phyloP scores from a whole-genome alignment of 306 rosid species.

The Boehmeria nivea region DNA sequence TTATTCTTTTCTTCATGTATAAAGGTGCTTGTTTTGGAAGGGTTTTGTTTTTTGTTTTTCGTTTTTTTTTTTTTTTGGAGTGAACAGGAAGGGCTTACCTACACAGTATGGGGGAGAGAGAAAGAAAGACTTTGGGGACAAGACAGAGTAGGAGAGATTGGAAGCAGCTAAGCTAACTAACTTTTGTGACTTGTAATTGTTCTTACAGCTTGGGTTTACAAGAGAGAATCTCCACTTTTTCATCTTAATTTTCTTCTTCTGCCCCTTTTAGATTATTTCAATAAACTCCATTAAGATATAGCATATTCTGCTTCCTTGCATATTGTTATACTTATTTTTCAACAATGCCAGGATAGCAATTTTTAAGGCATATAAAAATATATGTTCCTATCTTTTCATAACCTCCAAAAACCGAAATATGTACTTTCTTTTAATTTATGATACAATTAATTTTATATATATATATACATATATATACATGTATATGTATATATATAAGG shows the following conservation, averaged over 20 bases:
- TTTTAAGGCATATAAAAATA: too few relatives aligned
- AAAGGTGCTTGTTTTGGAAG: constrained; percentile 67
- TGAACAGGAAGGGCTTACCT: constrained; percentile 60
- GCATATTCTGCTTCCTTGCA: too few relatives aligned
- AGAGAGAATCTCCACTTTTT: not conserved
- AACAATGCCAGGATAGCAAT: too few relatives aligned
- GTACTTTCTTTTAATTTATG: too few relatives aligned
- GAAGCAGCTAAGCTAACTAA: constrained; percentile 32
- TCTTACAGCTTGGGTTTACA: constrained; percentile 20
- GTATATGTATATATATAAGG: too few relatives aligned
- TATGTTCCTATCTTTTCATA: too few relatives aligned
- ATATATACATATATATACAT: too few relatives aligned
- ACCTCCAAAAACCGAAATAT: too few relatives aligned
- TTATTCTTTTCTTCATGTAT: constrained; percentile 31
- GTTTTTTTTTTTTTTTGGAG: constrained; percentile 36
- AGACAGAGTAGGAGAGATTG: constrained; percentile 61
- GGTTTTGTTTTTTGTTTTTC: not conserved
- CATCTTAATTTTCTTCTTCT: not conserved
- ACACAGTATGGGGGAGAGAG: constrained; percentile 29
- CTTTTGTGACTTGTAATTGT: constrained; percentile 40
- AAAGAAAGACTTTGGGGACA: constrained; percentile 35
- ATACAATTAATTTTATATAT: too few relatives aligned
- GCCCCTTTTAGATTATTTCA: not conserved
- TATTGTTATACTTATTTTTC: too few relatives aligned
- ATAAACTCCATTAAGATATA: too few relatives aligned